Conservation (phyloP, 441 rosid genomes). For the Pelargonium myrrhifolium region DNA sequence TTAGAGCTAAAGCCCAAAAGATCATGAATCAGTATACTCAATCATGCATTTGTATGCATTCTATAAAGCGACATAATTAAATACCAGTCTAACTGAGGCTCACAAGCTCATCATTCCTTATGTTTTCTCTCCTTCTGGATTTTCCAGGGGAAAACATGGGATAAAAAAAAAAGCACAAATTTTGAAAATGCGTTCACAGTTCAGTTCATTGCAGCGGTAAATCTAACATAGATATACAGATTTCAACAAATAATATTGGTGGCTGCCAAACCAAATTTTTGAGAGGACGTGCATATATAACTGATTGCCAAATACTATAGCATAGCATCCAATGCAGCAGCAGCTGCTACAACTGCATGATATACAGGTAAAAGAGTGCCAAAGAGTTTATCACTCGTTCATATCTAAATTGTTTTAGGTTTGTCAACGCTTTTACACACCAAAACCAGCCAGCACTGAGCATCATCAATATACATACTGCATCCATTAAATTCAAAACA, state of each 20-base stretch:
- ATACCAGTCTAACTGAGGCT: not conserved
- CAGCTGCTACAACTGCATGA: not conserved
- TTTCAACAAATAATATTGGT: too few species aligned
- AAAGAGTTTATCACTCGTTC: not conserved
- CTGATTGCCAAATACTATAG: not conserved
- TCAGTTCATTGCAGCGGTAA: too few species aligned
- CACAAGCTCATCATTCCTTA: not conserved
- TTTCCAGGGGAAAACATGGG: too few species aligned
- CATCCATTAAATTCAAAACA: conserved; percentile 12
- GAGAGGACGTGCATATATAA: too few species aligned
- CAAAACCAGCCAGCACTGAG: conserved; percentile 3
- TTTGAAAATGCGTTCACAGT: too few species aligned
- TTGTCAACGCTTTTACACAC: conserved; percentile 1
- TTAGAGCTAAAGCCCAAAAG: not conserved
- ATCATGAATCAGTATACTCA: not conserved
- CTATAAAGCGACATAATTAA: not conserved
- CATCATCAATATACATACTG: conserved; percentile 8
- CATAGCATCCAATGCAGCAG: not conserved
- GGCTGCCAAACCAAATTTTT: too few species aligned
- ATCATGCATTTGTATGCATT: not conserved
- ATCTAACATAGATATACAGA: too few species aligned
- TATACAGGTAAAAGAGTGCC: not conserved
- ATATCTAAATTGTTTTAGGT: not conserved
- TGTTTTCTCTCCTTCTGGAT: not conserved
- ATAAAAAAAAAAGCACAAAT: too few species aligned